Conservation (phyloP, 495 filamentous ascomycete species). For the Neurospora sp. region DNA sequence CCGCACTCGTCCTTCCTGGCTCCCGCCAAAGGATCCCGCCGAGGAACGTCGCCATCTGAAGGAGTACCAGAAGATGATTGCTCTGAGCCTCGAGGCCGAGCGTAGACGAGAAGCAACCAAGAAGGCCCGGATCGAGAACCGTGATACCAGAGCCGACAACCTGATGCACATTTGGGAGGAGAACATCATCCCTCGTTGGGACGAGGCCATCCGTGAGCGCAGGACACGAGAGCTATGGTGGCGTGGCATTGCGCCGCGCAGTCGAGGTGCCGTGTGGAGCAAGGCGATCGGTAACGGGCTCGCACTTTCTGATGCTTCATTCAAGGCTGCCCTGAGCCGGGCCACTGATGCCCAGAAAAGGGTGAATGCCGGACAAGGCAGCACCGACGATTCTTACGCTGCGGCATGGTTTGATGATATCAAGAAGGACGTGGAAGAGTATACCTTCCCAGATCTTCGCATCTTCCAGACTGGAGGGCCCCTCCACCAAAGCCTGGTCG, state of each 20-base stretch:
- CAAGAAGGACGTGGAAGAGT: conserved; percentile 51
- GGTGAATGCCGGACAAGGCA: conserved; percentile 30
- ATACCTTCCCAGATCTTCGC: conserved; percentile 69
- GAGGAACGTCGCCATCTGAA: conserved; percentile 87
- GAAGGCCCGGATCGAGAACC: conserved; percentile 35
- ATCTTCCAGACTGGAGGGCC: conserved; percentile 75
- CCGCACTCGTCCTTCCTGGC: conserved; percentile 85
- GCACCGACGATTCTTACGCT: conserved; percentile 35
- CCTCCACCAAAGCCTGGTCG: conserved; percentile 61
- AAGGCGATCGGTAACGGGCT: conserved; percentile 86
- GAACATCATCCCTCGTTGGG: conserved; percentile 80
- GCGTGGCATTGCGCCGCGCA: conserved; percentile 74
- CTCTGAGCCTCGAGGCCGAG: conserved; percentile 60
- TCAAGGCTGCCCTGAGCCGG: conserved; percentile 65
- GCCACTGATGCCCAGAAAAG: conserved; percentile 56
- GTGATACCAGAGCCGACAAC: conserved; percentile 53
- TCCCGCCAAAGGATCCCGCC: conserved; percentile 86
- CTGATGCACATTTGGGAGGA: conserved; percentile 78
- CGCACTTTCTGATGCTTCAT: conserved; percentile 63
- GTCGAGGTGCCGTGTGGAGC: conserved; percentile 75
- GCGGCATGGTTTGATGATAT: conserved; percentile 57
- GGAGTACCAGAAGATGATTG: conserved; percentile 93
- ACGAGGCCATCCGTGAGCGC: conserved; percentile 58
- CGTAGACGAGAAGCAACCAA: conserved; percentile 43
- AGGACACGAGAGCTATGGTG: conserved; percentile 88